Base-by-base conservation (phyloP, 768 basidiomycete genomes). In the Suillus americanus region DNA sequence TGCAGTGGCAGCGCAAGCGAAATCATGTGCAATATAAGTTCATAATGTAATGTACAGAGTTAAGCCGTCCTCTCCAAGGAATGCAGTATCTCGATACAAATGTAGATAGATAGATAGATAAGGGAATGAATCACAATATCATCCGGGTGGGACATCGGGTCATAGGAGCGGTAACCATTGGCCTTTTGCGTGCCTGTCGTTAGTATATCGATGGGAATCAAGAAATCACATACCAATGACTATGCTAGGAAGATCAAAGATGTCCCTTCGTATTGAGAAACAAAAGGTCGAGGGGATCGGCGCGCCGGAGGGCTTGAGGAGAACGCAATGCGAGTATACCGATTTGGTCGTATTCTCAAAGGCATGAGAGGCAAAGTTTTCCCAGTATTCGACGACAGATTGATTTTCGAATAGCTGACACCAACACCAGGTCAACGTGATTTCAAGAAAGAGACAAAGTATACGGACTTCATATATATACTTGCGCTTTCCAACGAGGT, bases 321-420 rank as follows among this genome's bases (percentile, higher is more conserved):
- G 76, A 37, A 95, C 92, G 66, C 94, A 95, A 70, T 95, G 92
- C 64, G 93, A 92, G 76, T 95, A 96, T 61, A 99, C 94, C 2
- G 94, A 93, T 78, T 95, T 95, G 43, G 95, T 94, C 60, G 95
- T 94, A 78, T 95, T 97, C 76, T 99, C 97, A 71, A 99, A 99
- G 8, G 97, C 97, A 77, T 98, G 95, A 59, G 90, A 88, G 33
- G 94, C 94, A 75, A 99, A 99, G 76, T 92, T 94, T 78, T 99
- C 97, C 90, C 92, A 95, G 75, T 95, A 95, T 74, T 95, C 92
- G 60, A 97, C 96, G 60, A 89, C 93, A 59, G 95, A 96, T 75
- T 94, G 91, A 75, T 95, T 94, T 79, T 97, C 95, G 74, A 99
- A 96, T 61, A 99, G 81, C 92, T 96, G 73, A 45, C 14, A 50